Percentiles rank a stretch among this genome's conserved stretches.
phyloP scores from a whole-genome alignment of 176 grass and related monocot species.

The Triticum aestivum region IWGSC_CS_RefSeq_v2.1 NC_057808.1:413316117-413316616 shows the following conservation, averaged over 20 bases:
- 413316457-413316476: too few relatives aligned
- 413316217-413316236: constrained; percentile 56
- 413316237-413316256: constrained; percentile 69
- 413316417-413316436: constrained; percentile 4
- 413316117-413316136: constrained; percentile 80
- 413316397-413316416: constrained; percentile 32
- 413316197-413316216: constrained; percentile 45
- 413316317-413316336: constrained; percentile 66
- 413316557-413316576: not conserved
- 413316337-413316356: constrained; percentile 20
- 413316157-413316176: constrained; percentile 45
- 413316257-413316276: constrained; percentile 63
- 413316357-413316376: not conserved
- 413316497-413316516: too few relatives aligned
- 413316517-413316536: not conserved
- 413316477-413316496: too few relatives aligned
- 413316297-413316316: constrained; percentile 41
- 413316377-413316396: constrained; percentile 27
- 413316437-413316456: not conserved
- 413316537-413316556: not conserved
- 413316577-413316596: not conserved
- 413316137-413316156: constrained; percentile 65
- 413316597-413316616: not conserved
- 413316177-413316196: constrained; percentile 70
- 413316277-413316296: constrained; percentile 53